These are phyloP conservation scores for Hibiscus mutabilis DNA, from an alignment of 345 rosid species.

Conservation along the genomic window DNA sequence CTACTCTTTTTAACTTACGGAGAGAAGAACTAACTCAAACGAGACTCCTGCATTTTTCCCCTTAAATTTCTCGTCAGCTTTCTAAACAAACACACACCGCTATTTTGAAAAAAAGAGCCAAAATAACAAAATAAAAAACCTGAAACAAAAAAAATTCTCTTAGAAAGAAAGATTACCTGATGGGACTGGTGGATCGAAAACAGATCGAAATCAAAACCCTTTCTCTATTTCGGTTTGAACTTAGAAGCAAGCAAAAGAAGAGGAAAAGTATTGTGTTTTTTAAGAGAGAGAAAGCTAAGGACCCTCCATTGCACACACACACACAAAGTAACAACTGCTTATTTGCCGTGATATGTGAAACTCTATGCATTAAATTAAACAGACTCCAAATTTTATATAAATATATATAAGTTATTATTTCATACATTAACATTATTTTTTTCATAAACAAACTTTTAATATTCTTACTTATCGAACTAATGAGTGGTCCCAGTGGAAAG, in stretches of 20 bases:
- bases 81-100: constrained; percentile 21
- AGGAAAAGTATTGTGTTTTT: background rate
- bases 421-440: too few species aligned
- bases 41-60: constrained; percentile 1
- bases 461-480: too few species aligned
- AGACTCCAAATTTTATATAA: too few species aligned
- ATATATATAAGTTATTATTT: too few species aligned
- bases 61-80: background rate
- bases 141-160: background rate
- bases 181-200: constrained; percentile 4
- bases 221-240: background rate
- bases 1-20: background rate
- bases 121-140: background rate
- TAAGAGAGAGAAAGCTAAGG: constrained; percentile 23
- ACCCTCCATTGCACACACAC: constrained; percentile 34
- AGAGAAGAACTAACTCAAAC: constrained; percentile 7
- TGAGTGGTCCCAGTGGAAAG: too few species aligned
- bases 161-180: constrained; percentile 14
- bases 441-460: too few species aligned
- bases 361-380: constrained; percentile 17
- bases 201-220: constrained; percentile 6
- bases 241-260: background rate
- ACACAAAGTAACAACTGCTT: constrained; percentile 31
- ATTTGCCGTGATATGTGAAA: constrained; percentile 44
- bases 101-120: background rate